These are phyloP conservation scores for Rhodotorula sp. DNA, from an alignment of 1,284 basidiomycete species.

Conservation along the genomic window DNA sequence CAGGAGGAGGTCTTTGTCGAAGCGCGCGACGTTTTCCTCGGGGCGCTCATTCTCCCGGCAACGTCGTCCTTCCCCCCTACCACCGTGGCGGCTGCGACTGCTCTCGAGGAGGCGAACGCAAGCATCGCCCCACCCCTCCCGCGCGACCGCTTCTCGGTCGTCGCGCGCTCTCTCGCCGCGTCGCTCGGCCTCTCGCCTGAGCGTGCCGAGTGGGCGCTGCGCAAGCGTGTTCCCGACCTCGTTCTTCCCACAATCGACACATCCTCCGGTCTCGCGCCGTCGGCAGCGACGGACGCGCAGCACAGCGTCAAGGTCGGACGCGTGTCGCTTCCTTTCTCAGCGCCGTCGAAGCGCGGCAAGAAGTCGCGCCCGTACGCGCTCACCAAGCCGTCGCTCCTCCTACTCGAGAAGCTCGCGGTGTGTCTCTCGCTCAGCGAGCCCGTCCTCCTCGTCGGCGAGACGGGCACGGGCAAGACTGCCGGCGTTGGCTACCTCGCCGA, in stretches of 20 bases:
- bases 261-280: constrained; percentile 18
- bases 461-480: constrained; percentile 98
- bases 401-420: constrained; percentile 80
- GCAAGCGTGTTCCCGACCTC: constrained; percentile 40
- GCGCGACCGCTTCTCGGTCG: constrained; percentile 31
- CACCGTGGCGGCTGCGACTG: neutral
- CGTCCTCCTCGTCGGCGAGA: constrained; percentile 91
- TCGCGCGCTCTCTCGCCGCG: constrained; percentile 24
- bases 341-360: constrained; percentile 15
- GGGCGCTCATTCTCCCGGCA: constrained; percentile 57
- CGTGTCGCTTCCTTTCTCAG: constrained; percentile 41
- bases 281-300: neutral
- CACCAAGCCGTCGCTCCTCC: constrained; percentile 77
- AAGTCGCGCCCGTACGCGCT: constrained; percentile 73
- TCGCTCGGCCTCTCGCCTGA: constrained; percentile 38
- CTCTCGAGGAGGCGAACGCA: neutral
- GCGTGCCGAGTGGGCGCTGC: constrained; percentile 42
- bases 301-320: constrained; percentile 44
- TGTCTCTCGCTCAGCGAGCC: constrained; percentile 77
- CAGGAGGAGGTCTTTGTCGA: constrained; percentile 91
- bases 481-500: constrained; percentile 84
- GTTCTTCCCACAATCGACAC: constrained; percentile 38
- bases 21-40: constrained; percentile 90
- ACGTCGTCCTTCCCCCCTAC: constrained; percentile 27
- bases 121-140: neutral